These are phyloP conservation scores for Tripidium arundinaceum DNA, from an alignment of 202 grass and related monocot genomes.

Conservation along the genomic window DNA sequence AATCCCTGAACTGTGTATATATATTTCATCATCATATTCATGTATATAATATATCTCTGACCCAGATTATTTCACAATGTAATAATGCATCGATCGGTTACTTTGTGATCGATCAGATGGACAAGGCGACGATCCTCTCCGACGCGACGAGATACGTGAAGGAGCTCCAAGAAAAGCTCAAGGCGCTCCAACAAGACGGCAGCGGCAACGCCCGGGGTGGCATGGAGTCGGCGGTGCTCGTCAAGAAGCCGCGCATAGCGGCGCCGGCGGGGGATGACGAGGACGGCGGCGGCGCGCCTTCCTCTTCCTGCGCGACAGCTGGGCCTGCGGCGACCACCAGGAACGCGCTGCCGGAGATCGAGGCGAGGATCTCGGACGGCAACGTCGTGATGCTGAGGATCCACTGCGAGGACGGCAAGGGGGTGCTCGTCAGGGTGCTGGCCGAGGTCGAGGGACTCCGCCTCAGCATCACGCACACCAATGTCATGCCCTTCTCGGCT, in stretches of 20 bases:
- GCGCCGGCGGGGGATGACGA: background rate
- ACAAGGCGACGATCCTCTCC: slow-evolving; percentile 80
- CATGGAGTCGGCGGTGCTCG: slow-evolving; percentile 39
- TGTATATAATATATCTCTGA: too few species aligned
- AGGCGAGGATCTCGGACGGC: slow-evolving; percentile 42
- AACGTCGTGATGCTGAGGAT: slow-evolving; percentile 59
- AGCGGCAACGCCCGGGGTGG: background rate
- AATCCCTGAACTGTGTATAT: background rate
- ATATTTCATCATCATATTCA: too few species aligned
- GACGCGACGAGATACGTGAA: slow-evolving; percentile 70
- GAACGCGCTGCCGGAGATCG: slow-evolving; percentile 59
- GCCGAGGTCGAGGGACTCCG: slow-evolving; percentile 53
- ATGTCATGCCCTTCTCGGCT: slow-evolving; percentile 48
- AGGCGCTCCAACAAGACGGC: slow-evolving; percentile 23
- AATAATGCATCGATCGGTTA: background rate
- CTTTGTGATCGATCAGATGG: slow-evolving; percentile 39
- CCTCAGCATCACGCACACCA: slow-evolving; percentile 57
- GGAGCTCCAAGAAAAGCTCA: slow-evolving; percentile 67
- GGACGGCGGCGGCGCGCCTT: background rate
- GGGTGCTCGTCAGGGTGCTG: slow-evolving; percentile 50
- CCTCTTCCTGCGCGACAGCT: background rate
- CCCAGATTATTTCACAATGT: background rate
- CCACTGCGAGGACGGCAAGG: slow-evolving; percentile 48
- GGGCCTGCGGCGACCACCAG: background rate
- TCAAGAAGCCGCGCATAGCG: slow-evolving; percentile 37